Evolutionary conservation across 768 basidiomycete species (phyloP).

Genomic region (Serendipita indica): DNA sequence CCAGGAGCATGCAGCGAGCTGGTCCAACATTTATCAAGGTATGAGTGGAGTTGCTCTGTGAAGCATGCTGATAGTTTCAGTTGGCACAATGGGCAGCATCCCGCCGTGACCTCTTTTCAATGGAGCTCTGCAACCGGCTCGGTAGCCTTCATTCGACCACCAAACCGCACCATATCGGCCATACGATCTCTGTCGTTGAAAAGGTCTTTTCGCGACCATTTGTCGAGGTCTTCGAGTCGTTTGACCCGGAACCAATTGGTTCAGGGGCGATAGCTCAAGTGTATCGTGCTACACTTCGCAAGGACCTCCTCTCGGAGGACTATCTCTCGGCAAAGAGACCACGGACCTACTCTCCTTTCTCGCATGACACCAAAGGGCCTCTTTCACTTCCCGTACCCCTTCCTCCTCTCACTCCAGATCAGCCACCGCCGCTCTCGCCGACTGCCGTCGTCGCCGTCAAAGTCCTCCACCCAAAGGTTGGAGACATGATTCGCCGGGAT

Average conservation of each 20-base stretch:
- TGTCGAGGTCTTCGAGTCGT: constrained; percentile 79
- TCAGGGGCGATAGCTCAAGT: constrained; percentile 98
- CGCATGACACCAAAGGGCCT: not conserved
- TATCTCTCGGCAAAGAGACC: constrained; percentile 64
- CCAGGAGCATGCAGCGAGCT: constrained; percentile 79
- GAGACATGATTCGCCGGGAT: constrained; percentile 72
- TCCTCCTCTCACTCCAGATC: constrained; percentile 31
- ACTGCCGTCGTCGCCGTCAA: constrained; percentile 89
- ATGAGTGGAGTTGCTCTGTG: constrained; percentile 16
- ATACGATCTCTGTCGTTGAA: constrained; percentile 74
- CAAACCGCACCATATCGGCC: constrained; percentile 58
- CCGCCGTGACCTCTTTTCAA: constrained; percentile 84
- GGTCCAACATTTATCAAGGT: constrained; percentile 98
- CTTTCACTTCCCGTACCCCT: constrained; percentile 32
- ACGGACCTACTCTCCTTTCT: constrained; percentile 21
- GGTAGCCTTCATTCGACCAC: constrained; percentile 81
- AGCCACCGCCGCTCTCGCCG: constrained; percentile 58
- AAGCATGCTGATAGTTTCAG: constrained; percentile 26
- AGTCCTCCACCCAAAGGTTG: constrained; percentile 78
- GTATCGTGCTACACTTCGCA: constrained; percentile 73
- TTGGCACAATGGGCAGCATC: constrained; percentile 98
- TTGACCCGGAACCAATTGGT: constrained; percentile 79
- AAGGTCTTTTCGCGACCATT: constrained; percentile 71
- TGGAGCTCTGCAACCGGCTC: constrained; percentile 66
- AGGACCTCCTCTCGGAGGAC: constrained; percentile 70